Conservation (phyloP, 768 basidiomycete genomes). For the Suillus americanus region DNA sequence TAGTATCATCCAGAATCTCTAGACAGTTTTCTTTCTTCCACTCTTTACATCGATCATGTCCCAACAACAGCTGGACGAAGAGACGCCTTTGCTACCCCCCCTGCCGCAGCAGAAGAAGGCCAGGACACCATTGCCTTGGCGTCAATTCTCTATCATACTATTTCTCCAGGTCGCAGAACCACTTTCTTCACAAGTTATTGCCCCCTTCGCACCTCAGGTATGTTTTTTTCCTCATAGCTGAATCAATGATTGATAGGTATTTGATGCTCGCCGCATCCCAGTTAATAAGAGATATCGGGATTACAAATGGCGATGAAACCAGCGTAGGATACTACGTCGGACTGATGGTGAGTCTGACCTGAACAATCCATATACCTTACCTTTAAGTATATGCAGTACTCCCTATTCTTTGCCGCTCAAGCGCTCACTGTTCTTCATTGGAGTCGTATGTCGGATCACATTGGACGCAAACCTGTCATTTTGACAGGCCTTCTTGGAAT, state of each 20-base stretch:
- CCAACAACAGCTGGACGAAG: slow-evolving; percentile 45
- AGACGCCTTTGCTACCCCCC: slow-evolving; percentile 54
- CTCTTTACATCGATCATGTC: slow-evolving; percentile 22
- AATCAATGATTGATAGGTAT: not conserved
- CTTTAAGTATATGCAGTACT: slow-evolving; percentile 50
- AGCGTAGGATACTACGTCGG: slow-evolving; percentile 78
- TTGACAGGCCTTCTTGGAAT: slow-evolving; percentile 64
- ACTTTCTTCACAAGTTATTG: slow-evolving; percentile 72
- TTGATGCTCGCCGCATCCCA: slow-evolving; percentile 22
- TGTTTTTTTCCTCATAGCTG: slow-evolving; percentile 13
- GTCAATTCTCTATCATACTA: slow-evolving; percentile 67
- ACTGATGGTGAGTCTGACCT: slow-evolving; percentile 49
- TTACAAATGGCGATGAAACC: slow-evolving; percentile 69
- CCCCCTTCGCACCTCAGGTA: slow-evolving; percentile 74
- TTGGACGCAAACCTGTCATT: slow-evolving; percentile 77
- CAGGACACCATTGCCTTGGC: slow-evolving; percentile 64
- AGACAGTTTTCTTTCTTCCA: not conserved
- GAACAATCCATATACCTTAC: not conserved
- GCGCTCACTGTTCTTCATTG: slow-evolving; percentile 73
- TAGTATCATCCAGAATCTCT: not conserved
- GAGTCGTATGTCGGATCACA: slow-evolving; percentile 67
- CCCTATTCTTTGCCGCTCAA: slow-evolving; percentile 75
- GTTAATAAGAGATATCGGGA: slow-evolving; percentile 66
- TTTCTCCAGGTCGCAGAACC: slow-evolving; percentile 78
- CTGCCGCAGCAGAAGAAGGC: slow-evolving; percentile 32